Base-by-base conservation (phyloP, 345 rosid species). In the Firmiana major region DNA sequence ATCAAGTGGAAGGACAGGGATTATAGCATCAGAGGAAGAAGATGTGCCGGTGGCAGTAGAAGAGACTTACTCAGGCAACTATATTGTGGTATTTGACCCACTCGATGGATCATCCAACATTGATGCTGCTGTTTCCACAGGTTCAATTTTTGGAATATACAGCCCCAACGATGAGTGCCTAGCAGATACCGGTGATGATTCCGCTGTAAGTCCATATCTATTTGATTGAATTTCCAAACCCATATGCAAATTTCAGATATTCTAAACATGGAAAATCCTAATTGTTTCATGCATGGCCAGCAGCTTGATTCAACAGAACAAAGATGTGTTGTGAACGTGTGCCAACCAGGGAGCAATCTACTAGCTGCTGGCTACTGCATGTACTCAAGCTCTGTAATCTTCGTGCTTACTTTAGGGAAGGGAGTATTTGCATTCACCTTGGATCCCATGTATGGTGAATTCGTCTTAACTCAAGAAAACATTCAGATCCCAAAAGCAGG, bases 91-190 rank as follows among this genome's bases (percentile, higher is more conserved):
- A 28, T 93, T 95, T 66, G 97, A 95, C 77, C 98, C 97, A 3
- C 99, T 95, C 16, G 99, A 95, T 72, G 99, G 99, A 79, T 95
- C 98, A 22, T 92, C 98, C 79, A 93, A 95, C 89, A 89, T 93
- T 34, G 98, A 93, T 77, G 98, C 97, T 5, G 98, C 98, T 6
- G 99, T 93, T 36, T 92, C 98, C 75, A 95, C 99, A 7, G 99
- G 99, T 71, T 95, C 99, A 12, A 95, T 95, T 78, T 95, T 95
- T 53, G 97, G 98, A 12, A 92, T 95, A 54, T 92, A 95, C 81
- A 93, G 92, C 83, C 99, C 99, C 22, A 93, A 89, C 48, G 99
- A 95, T 59, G 99, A 93, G 79, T 95, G 99, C 77, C 86, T 93
- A 0, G 90, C 89, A 4, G 96, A 92, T 24, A 79, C 88, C 36